phyloP scores from a whole-genome alignment of 2,329 filamentous ascomycete genomes.

The Thelonectria olida region DNA sequence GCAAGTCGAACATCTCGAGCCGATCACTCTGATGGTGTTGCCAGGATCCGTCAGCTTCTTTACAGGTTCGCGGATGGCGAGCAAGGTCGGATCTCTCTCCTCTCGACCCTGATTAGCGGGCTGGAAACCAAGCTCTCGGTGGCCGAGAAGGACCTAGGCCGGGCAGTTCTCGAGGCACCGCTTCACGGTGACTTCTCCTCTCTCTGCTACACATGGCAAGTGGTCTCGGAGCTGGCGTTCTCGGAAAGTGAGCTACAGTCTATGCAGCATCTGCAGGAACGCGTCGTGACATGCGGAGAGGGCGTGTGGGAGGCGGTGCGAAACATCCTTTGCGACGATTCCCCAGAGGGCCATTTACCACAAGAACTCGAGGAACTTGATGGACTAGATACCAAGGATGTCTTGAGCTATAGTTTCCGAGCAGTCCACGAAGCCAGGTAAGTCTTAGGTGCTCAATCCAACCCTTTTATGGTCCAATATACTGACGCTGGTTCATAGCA shows the following conservation, averaged over 20 bases:
- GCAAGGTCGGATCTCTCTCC: constrained; percentile 57
- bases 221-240: constrained; percentile 54
- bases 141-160: constrained; percentile 72
- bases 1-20: constrained; percentile 81
- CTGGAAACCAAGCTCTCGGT: constrained; percentile 71
- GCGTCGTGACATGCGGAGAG: constrained; percentile 68
- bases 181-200: constrained; percentile 77
- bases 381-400: constrained; percentile 83
- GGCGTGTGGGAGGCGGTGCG: constrained; percentile 82
- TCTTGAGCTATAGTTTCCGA: constrained; percentile 94
- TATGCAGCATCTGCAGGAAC: constrained; percentile 57
- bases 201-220: constrained; percentile 66
- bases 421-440: constrained; percentile 94
- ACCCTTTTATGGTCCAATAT: neutral
- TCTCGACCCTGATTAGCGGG: constrained; percentile 65
- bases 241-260: constrained; percentile 46
- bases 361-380: constrained; percentile 78
- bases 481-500: constrained; percentile 59
- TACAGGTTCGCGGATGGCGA: constrained; percentile 63
- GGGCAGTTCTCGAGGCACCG: constrained; percentile 72
- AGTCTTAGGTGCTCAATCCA: constrained; percentile 16
- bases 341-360: constrained; percentile 87
- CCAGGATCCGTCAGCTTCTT: constrained; percentile 76
- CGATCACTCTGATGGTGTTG: constrained; percentile 92
- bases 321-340: constrained; percentile 88